A percentile compares a stretch with the other conserved stretches of the same genome.
phyloP scores from a whole-genome alignment of 1,139 yeast genomes.

The Zygosaccharomyces pseudobailii region DNA sequence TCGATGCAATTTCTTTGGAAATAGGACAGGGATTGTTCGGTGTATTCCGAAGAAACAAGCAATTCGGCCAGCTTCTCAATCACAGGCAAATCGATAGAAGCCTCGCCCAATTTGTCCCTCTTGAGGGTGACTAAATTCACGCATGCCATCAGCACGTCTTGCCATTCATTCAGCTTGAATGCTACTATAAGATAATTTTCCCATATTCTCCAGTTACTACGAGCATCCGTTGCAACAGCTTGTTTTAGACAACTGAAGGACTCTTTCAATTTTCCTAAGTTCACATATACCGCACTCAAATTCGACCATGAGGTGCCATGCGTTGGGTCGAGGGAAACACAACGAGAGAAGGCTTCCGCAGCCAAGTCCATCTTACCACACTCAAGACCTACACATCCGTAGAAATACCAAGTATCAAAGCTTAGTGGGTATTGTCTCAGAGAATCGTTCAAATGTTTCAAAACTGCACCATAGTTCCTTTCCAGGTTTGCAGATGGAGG shows the following conservation, averaged over 20 bases:
- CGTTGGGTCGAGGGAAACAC: constrained; percentile 80
- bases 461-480: constrained; percentile 52
- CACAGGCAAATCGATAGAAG: constrained; percentile 68
- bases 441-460: constrained; percentile 70
- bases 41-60: constrained; percentile 50
- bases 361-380: constrained; percentile 68
- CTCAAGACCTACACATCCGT: constrained; percentile 88
- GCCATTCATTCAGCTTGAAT: constrained; percentile 77
- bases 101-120: constrained; percentile 53
- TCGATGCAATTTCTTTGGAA: constrained; percentile 67
- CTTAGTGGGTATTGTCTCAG: constrained; percentile 70
- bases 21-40: constrained; percentile 44
- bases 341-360: constrained; percentile 88
- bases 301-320: constrained; percentile 91
- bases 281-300: constrained; percentile 73
- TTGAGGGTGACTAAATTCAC: constrained; percentile 54
- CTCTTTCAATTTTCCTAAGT: constrained; percentile 60
- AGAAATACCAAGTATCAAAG: constrained; percentile 84
- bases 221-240: constrained; percentile 69
- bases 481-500: constrained; percentile 51
- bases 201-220: constrained; percentile 84
- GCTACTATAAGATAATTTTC: constrained; percentile 84
- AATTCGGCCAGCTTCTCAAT: constrained; percentile 70
- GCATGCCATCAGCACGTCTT: constrained; percentile 73
- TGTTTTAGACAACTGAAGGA: constrained; percentile 79